phyloP scores from a whole-genome alignment of 2,329 filamentous ascomycete genomes.

The Cercospora sp. region DNA sequence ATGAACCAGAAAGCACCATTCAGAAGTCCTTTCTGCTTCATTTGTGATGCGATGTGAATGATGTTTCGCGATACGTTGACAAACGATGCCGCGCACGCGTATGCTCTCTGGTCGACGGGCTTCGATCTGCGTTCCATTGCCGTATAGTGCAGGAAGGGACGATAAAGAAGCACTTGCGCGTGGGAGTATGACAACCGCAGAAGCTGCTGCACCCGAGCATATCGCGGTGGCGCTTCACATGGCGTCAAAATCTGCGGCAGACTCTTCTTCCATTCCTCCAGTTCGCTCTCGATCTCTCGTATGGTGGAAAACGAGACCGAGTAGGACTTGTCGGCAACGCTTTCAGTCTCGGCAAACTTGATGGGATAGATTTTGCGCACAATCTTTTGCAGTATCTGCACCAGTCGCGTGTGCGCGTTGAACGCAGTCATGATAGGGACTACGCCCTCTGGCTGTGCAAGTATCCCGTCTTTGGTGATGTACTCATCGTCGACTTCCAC shows the following conservation, averaged over 20 bases:
- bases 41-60: constrained; percentile 76
- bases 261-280: constrained; percentile 63
- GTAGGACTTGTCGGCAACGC: constrained; percentile 56
- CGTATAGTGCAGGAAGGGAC: constrained; percentile 81
- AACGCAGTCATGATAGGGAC: constrained; percentile 61
- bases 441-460: constrained; percentile 56
- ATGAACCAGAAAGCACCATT: constrained; percentile 86
- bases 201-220: constrained; percentile 64
- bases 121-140: constrained; percentile 58
- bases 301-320: constrained; percentile 65
- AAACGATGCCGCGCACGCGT: constrained; percentile 70
- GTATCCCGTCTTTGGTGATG: constrained; percentile 51
- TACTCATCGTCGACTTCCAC: constrained; percentile 73
- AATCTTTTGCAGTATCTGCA: constrained; percentile 61
- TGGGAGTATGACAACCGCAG: constrained; percentile 79
- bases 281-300: constrained; percentile 63
- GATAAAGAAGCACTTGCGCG: constrained; percentile 78
- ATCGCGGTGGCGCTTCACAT: constrained; percentile 75
- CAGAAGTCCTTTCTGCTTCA: constrained; percentile 72
- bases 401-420: constrained; percentile 61
- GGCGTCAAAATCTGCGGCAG: constrained; percentile 77
- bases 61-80: constrained; percentile 70
- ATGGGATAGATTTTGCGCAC: constrained; percentile 66
- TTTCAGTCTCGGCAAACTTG: constrained; percentile 48
- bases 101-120: constrained; percentile 71